Conservation (phyloP, 2,329 filamentous ascomycete genomes). For the Colletotrichum australisinense region DNA sequence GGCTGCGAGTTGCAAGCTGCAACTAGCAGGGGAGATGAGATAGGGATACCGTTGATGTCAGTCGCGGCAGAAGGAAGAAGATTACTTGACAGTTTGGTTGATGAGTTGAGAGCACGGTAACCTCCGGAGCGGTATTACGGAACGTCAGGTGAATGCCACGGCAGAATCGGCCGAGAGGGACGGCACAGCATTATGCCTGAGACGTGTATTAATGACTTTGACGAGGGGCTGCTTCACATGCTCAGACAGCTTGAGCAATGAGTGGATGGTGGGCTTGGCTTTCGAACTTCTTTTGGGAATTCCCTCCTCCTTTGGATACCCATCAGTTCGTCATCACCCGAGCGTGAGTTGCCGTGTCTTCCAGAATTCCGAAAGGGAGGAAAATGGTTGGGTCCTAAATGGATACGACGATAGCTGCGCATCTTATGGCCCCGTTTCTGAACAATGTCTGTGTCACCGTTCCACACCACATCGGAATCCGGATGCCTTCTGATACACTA, state of each 20-base stretch:
- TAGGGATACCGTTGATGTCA: neutral
- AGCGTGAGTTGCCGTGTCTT: constrained; percentile 20
- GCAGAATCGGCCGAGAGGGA: constrained; percentile 24
- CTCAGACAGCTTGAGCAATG: neutral
- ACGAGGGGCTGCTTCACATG: constrained; percentile 24
- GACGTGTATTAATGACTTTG: constrained; percentile 4
- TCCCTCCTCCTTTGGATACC: neutral
- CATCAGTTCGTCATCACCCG: constrained; percentile 5
- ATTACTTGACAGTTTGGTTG: neutral
- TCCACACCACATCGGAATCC: constrained; percentile 22
- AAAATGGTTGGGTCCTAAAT: neutral
- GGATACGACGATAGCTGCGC: constrained; percentile 24
- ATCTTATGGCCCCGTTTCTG: constrained; percentile 19
- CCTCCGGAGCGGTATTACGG: neutral
- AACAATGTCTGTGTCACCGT: constrained; percentile 19
- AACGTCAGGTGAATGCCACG: constrained; percentile 23
- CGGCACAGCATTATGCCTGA: constrained; percentile 21
- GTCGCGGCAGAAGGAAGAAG: constrained; percentile 4
- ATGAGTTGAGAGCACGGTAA: constrained; percentile 2
- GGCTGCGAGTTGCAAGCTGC: neutral
- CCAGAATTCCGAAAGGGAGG: neutral
- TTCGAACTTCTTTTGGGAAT: neutral
- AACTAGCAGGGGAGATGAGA: neutral
- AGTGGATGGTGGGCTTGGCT: neutral
- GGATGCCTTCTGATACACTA: constrained; percentile 6